phyloP scores from a whole-genome alignment of 2,329 filamentous ascomycete genomes.

The Colletotrichum lupini region DNA sequence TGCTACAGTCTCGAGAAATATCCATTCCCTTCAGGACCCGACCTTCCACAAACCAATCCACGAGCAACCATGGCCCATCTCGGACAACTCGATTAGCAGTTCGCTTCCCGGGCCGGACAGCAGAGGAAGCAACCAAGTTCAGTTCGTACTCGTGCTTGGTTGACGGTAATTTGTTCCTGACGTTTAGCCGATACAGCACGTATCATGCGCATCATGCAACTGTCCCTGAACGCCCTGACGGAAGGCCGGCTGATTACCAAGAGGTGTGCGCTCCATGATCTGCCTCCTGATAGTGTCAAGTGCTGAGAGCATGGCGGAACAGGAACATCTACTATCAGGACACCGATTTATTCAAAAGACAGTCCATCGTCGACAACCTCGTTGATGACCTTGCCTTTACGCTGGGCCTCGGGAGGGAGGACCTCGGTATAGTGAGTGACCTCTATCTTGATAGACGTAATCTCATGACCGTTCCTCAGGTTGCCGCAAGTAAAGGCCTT shows the following conservation, averaged over 20 bases:
- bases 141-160: constrained; percentile 47
- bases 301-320: background rate
- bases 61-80: background rate
- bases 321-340: constrained; percentile 87
- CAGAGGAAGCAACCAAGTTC: constrained; percentile 62
- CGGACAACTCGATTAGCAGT: constrained; percentile 33
- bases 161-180: background rate
- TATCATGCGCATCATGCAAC: constrained; percentile 67
- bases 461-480: constrained; percentile 53
- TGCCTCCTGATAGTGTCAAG: background rate
- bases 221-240: constrained; percentile 68
- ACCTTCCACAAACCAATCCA: constrained; percentile 35
- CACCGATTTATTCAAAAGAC: constrained; percentile 76
- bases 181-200: constrained; percentile 53
- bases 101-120: constrained; percentile 60
- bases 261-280: constrained; percentile 54
- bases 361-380: constrained; percentile 75
- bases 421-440: constrained; percentile 74
- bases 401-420: constrained; percentile 70
- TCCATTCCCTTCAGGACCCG: constrained; percentile 58
- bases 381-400: constrained; percentile 81
- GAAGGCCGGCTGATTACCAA: constrained; percentile 69
- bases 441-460: background rate
- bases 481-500: constrained; percentile 79
- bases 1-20: constrained; percentile 57